Base-by-base conservation (phyloP, 2,329 filamentous ascomycete genomes). In the Pseudohalonectria lignicola region DNA sequence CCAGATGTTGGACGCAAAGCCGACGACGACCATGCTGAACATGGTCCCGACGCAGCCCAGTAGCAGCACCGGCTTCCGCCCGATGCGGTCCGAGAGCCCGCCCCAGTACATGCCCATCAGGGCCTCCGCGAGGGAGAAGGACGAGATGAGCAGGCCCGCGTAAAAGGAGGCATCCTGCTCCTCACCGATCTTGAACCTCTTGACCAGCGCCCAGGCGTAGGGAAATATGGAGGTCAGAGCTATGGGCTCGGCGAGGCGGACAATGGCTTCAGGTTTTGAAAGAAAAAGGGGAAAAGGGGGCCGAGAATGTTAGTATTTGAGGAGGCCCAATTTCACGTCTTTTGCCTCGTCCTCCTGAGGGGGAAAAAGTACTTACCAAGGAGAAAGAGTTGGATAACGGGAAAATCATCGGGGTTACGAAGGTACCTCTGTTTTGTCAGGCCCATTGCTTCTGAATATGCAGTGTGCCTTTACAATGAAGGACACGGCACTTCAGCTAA, bases 151-250 rank as follows among this genome's bases (percentile, higher is more conserved):
- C 47, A 92, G 67, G 36, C 88, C 88, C 21, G 88, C 83, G 60
- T 93, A 94, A 62, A 85, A 90, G 28, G 79, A 93, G 43, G 85
- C 84, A 75, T 88, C 76, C 61, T 74, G 66, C 47, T 78, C 74
- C 49, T 75, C 71, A 44, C 81, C 83, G 48, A 88, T 70, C 30
- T 84, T 53, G 59, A 86, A 86, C 49, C 77, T 70, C 59, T 84
- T 84, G 47, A 90, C 79, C 48, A 90, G 77, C 43, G 82, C 74
- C 82, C 83, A 93, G 43, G 85, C 85, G 59, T 94, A 95, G 16
- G 88, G 88, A 51, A 90, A 93, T 59, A 94, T 92, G 53, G 85
- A 92, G 2, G 87, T 94, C 46, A 95, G 74, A 36, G 88, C 87
- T 50, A 95, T 90, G 17, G 88, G 88, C 60, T 95, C 88, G 38